Base-by-base conservation (phyloP, 2,329 filamentous ascomycete genomes). In the Biscogniauxia mediterranea region DNA sequence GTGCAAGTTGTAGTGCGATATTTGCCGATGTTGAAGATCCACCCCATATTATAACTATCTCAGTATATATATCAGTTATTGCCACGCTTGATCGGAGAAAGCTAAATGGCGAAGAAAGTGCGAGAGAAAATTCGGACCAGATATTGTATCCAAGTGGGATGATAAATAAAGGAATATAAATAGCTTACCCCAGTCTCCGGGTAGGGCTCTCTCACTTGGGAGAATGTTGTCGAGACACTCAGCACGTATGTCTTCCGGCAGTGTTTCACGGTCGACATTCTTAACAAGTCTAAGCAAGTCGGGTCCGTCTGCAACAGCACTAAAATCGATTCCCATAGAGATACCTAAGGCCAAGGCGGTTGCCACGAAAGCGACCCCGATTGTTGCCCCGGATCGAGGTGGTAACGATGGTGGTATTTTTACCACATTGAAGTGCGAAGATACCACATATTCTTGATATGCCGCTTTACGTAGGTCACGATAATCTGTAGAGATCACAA, bases 401-500 rank as follows among this genome's bases (percentile, higher is more conserved):
- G 81, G 79, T 1, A 85, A 75, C 2, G 77, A 73, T 0, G 76
- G 73, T 0, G 89, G 89, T 19, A 91, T 80, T 5, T 83, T 81
- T 5, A 87, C 86, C 0, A 85, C 82, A 69, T 91, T 91, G 74
- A 83, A 89, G 63, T 85, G 80, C 0, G 83, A 85, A 0, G 87
- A 83, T 3, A 91, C 80, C 19, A 85, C 85, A 66, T 89, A 91
- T 70, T 91, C 79, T 72, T 92, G 89, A 70, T 88, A 92, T 1
- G 88, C 86, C 0, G 87, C 87, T 73, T 92, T 92, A 38, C 89
- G 82, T 20, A 86, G 79, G 68, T 92, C 89, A 17, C 89, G 83
- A 69, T 92, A 92, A 75, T 92, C 89, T 28, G 89, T 92, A 0
- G 88, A 90, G 15, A 89, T 86, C n/a, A 85, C 84, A 38, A 90